Evolutionary conservation across 2,329 filamentous ascomycete genomes (phyloP), one percentile per base, ranked within the genome.

Genomic region (Paecilomyces dactylethromorphus): DNA sequence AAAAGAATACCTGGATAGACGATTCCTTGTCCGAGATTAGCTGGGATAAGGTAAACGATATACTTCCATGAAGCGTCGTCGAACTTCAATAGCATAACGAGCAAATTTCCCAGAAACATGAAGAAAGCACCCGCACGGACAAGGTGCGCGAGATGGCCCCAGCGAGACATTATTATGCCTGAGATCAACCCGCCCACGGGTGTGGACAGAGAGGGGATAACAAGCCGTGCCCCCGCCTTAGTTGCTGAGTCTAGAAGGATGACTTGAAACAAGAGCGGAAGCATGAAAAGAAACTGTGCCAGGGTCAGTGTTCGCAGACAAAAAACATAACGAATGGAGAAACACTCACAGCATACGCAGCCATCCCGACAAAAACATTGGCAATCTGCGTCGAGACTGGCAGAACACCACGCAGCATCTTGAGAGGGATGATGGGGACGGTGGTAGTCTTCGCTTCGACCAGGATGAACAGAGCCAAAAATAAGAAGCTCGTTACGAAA

Each of bases 281-380:
- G 69, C 52, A 74, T 79, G 63, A 81, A 81, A n/a, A 81, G 71
- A 58, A 78, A 79, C 76, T 75, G 51, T 4, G 1, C 6, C 18
- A 15, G 33, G 3, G 35, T 62, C 35, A 59, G 39, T 57, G 13
- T 2, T 3, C 5, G n/a, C 10, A 3, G 1, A 29, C 8, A 2
- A 21, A 4, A 24, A 39, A 55, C 1, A 39, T 29, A 5, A 32
- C 3, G 55, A 2, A 18, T 7, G 22, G 58, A 31, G 8, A 6
- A 56, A 29, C 24, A 76, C 82, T 69, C 68, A 87, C 84, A 15
- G 83, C 84, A 68, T 87, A 88, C 1, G 83, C 83, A 8, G 84
- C 79, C 69, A 86, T 79, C 0, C 85, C 85, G 1, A 82, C 81
- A 58, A 82, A 85, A 12, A 87, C 74, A 61, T 87, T 88, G 54